Evolutionary conservation across 306 rosid genomes (phyloP).

Genomic region (Pyrus bretschneideri): DNA sequence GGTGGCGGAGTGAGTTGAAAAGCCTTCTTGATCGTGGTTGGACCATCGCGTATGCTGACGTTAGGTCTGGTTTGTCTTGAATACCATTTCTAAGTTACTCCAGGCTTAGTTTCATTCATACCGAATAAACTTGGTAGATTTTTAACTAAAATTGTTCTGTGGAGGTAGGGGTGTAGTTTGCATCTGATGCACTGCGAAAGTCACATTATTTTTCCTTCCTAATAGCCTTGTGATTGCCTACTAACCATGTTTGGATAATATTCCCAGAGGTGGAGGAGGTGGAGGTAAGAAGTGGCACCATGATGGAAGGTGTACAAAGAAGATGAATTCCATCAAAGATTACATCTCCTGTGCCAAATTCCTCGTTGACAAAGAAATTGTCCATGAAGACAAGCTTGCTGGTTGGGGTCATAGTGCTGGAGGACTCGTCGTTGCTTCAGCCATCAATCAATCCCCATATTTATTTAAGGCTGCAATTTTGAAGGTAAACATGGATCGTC

Average conservation of each 20-base stretch:
- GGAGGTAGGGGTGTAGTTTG: not conserved
- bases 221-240: not conserved
- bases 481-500: slow-evolving; percentile 41
- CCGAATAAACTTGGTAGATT: not conserved
- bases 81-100: slow-evolving; percentile 1
- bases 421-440: slow-evolving; percentile 89
- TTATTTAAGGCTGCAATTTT: slow-evolving; percentile 76
- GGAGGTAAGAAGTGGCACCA: slow-evolving; percentile 82
- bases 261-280: slow-evolving; percentile 91
- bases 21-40: slow-evolving; percentile 97
- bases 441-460: slow-evolving; percentile 69
- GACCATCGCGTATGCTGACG: slow-evolving; percentile 88
- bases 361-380: slow-evolving; percentile 55
- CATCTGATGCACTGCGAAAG: not conserved
- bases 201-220: not conserved
- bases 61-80: slow-evolving; percentile 51
- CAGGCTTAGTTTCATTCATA: not conserved
- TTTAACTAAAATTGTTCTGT: no score
- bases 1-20: slow-evolving; percentile 82
- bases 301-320: slow-evolving; percentile 64
- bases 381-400: slow-evolving; percentile 72
- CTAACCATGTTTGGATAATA: slow-evolving; percentile 19
- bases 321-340: slow-evolving; percentile 71
- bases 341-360: slow-evolving; percentile 80
- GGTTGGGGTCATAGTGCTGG: slow-evolving; percentile 90